These are phyloP conservation scores for Noccaea caerulescens DNA, from an alignment of 345 rosid species.

Conservation along the genomic window DNA sequence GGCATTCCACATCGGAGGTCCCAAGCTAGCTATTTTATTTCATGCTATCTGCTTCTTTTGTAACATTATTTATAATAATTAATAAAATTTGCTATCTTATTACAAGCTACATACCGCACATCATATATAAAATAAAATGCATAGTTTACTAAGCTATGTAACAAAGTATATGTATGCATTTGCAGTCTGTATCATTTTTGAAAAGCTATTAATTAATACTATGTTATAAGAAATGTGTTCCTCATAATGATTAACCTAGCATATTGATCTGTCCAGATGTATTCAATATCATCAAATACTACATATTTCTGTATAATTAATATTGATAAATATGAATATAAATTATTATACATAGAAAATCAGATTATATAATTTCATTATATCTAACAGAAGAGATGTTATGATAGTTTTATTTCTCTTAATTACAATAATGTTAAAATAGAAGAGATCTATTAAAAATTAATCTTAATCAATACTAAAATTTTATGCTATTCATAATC, in stretches of 20 bases:
- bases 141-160: not conserved
- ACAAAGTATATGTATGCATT: not conserved
- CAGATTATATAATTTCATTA: not conserved
- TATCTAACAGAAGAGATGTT: not conserved
- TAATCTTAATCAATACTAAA: not conserved
- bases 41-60: slow-evolving; percentile 8
- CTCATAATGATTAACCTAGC: not conserved
- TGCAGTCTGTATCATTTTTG: not conserved
- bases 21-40: too few relatives aligned
- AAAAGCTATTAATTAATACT: not conserved
- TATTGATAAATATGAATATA: not conserved
- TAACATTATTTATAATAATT: slow-evolving; percentile 8
- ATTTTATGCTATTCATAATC: not conserved
- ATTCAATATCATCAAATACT: not conserved
- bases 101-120: not conserved
- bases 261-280: not conserved
- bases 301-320: not conserved
- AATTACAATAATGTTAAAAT: not conserved
- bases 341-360: not conserved
- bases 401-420: not conserved
- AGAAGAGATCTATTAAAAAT: not conserved
- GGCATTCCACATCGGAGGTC: too few relatives aligned
- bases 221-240: not conserved
- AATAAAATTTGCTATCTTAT: not conserved
- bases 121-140: not conserved